These are phyloP conservation scores for Eragrostis curvula DNA, from an alignment of 176 grass and related monocot genomes.

Conservation along the genomic window DNA sequence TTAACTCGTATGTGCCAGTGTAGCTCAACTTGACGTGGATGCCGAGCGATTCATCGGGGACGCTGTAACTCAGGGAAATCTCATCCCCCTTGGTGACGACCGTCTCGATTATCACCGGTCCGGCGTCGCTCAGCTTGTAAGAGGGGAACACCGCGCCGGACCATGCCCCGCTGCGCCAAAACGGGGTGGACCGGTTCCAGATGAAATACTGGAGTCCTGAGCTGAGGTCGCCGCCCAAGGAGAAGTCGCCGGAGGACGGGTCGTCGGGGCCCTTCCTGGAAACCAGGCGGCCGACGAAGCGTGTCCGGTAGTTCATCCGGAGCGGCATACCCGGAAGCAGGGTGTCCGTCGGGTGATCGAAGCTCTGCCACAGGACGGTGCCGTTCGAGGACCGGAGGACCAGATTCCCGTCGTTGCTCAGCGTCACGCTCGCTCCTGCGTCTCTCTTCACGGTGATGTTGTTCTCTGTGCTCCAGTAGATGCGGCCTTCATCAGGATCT, in stretches of 20 bases:
- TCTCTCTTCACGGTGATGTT: not conserved
- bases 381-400: not conserved
- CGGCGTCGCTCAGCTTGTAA: no score
- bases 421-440: not conserved
- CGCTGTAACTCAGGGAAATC: not conserved
- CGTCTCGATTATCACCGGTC: not conserved
- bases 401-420: slow-evolving; percentile 34
- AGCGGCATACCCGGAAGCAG: slow-evolving; percentile 21
- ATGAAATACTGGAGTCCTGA: no score
- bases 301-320: not conserved
- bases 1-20: not conserved
- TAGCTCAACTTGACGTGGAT: not conserved
- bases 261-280: no score
- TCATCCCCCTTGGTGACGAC: not conserved
- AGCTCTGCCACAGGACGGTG: slow-evolving; percentile 48
- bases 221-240: no score
- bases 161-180: no score
- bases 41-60: slow-evolving; percentile 2
- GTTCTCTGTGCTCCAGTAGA: not conserved
- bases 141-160: no score
- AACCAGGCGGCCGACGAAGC: no score
- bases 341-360: no score
- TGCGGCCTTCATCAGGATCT: not conserved
- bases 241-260: no score
- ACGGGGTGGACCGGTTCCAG: no score